Evolutionary conservation across 73 alveolate species (phyloP), one percentile per base, ranked within the genome.

Genomic region (Blepharisma stoltei): DNA sequence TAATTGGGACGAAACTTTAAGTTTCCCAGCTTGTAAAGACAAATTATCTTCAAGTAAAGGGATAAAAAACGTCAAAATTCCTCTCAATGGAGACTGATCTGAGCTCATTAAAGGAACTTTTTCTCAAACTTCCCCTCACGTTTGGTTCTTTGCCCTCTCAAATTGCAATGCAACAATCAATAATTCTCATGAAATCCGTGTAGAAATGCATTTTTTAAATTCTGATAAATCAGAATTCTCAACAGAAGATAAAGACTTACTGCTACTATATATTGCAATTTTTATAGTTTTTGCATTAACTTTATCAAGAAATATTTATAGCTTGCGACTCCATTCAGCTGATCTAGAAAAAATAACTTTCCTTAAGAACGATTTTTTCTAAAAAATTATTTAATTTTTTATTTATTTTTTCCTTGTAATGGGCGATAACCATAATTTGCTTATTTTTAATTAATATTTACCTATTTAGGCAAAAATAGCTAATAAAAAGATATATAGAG

Each of bases 31-130:
- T 11, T 69, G 79, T 53, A 46, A 5, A 69, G 32, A 69, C 14
- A 69, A 69, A 46, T 11, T 38, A 44, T 18, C 11, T 14, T n/a
- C 1, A n/a, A 20, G 54, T 11, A 44, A 43, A 9, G n/a, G 76
- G 11, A 9, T 14, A 14, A 14, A 8, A 18, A 44, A 18, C 5
- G 20, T 69, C 0, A n/a, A n/a, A 38, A 44, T 69, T 23, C 79
- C 79, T 9, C 21, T 9, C 23, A 69, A 69, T 69, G 79, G 79
- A n/a, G 32, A 43, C 14, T 69, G 79, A 53, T 14, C 76, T 38
- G 37, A 43, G 3, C 14, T 7, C 1, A 43, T 46, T 44, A 18
- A 11, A 37, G 79, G 79, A n/a, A 69, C 71, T 25, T 44, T 69
- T 9, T 14, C 11, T 11, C 65, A 69, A 44, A 69, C 14, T 11